Evolutionary conservation across 768 basidiomycete genomes (phyloP), one percentile per base, ranked within the genome.

Genomic region (Obba rivulosa): DNA sequence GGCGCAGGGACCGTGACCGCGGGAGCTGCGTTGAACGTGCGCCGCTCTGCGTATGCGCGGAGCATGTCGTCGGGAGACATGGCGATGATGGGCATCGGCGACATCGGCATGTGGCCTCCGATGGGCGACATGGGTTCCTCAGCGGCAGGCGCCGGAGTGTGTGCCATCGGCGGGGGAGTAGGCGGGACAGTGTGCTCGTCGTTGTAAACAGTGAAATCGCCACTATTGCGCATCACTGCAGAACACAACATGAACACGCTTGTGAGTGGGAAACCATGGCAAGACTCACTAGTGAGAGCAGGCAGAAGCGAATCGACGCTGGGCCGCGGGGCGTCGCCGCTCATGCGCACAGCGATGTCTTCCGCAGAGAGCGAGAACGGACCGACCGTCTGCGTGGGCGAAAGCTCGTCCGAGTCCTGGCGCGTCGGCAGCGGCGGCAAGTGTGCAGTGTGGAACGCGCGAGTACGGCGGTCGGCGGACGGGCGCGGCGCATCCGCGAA

Each of bases 21-120:
- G 23, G 63, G 63, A 7, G 50, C 42, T 16, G 39, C 46, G 24
- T 34, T 41, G 28, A n/a, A 51, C n/a, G 41, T 56, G 25, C 62
- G 56, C 40, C 76, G 70, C 22, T 70, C 76, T 4, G 85, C 85
- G 51, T 87, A 88, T 1, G 83, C 83, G 34, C 83, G 79, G 39
- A 89, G 70, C 81, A 89, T 85, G 21, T 79, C 87, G 59, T 90
- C 87, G 3, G 87, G 87, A 1, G 74, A 73, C 75, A 77, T 77
- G 41, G 66, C 54, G 28, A 56, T 69, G 2, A 65, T 70, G 21
- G 73, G 69, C 58, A 69, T 56, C 2, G 73, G 57, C 54, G 69
- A 69, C 69, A 75, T 74, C 10, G 69, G 66, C 68, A 68, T 68
- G 25, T 59, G 57, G 14, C 60, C 60, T 40, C 62, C 52, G 41